Base-by-base conservation (phyloP, 31 red algal species). In the Endocladia muricata region DNA sequence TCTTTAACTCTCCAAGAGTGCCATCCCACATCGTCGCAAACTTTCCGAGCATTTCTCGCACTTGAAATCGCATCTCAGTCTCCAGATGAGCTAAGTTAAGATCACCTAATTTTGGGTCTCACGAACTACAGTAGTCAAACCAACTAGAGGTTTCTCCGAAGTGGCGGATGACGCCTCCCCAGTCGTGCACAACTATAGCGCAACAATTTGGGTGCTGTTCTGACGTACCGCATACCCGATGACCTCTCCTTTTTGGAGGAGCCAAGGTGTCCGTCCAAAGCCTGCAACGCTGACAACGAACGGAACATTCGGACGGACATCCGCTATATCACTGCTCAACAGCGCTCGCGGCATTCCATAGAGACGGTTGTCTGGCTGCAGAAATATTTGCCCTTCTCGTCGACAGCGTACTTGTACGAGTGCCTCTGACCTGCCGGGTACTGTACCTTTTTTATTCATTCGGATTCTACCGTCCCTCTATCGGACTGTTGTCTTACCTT, bases 81-180 rank as follows among this genome's bases (percentile, higher is more conserved):
- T 72, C 41, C 68, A 49, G 19, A 3, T 33, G 13, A 49, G 40
- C 68, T 22, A 72, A 49, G 22, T 72, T 37, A 33, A 72, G n/a
- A n/a, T n/a, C n/a, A n/a, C n/a, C n/a, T n/a, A n/a, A n/a, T n/a
- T n/a, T n/a, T n/a, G n/a, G n/a, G n/a, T n/a, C n/a, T n/a, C n/a
- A n/a, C n/a, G n/a, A n/a, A n/a, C n/a, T n/a, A n/a, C n/a, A n/a
- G n/a, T n/a, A n/a, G n/a, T n/a, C n/a, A n/a, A n/a, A n/a, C n/a
- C n/a, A n/a, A n/a, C n/a, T n/a, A n/a, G n/a, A n/a, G n/a, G n/a
- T n/a, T n/a, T n/a, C n/a, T n/a, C n/a, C n/a, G n/a, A n/a, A n/a
- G n/a, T n/a, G n/a, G n/a, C n/a, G n/a, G n/a, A n/a, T n/a, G n/a
- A n/a, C n/a, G n/a, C n/a, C n/a, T n/a, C n/a, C n/a, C n/a, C n/a